These are phyloP conservation scores for Pelargonium fulgidum DNA, from an alignment of 441 rosid species.

Conservation along the genomic window DNA sequence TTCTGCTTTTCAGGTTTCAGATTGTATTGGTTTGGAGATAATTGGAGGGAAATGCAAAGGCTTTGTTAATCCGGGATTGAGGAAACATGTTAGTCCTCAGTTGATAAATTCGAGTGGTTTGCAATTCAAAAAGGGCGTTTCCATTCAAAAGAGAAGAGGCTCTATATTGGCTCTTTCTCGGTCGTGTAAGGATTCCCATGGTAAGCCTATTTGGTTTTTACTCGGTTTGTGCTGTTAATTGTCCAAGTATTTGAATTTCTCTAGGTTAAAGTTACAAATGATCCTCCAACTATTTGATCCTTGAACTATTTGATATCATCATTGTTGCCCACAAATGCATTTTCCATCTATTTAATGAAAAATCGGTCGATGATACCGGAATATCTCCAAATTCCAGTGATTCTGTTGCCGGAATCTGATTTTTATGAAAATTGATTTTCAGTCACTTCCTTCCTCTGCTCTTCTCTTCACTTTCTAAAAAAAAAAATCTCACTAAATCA, in stretches of 20 bases:
- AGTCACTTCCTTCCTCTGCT: too few relatives aligned
- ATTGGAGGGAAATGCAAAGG: neutral
- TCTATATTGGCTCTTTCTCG: neutral
- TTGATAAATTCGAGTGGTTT: neutral
- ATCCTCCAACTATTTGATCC: neutral
- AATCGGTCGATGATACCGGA: too few relatives aligned
- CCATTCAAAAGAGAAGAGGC: neutral
- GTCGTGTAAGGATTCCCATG: neutral
- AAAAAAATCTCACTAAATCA: too few relatives aligned
- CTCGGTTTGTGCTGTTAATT: neutral
- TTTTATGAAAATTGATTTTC: too few relatives aligned
- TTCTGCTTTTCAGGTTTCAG: neutral
- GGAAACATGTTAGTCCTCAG: neutral
- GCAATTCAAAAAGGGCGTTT: neutral
- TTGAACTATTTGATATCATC: neutral
- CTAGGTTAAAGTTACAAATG: neutral
- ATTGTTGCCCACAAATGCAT: too few relatives aligned
- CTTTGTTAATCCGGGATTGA: neutral
- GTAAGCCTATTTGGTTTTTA: neutral
- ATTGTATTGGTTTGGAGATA: neutral
- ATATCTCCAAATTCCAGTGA: too few relatives aligned
- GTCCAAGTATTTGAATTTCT: neutral
- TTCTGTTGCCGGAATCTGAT: too few relatives aligned
- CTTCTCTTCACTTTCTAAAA: too few relatives aligned
- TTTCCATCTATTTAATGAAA: too few relatives aligned